These are phyloP conservation scores for Dictyostelium purpureum DNA, from an alignment of 78 protist species.

Conservation along the genomic window DNA sequence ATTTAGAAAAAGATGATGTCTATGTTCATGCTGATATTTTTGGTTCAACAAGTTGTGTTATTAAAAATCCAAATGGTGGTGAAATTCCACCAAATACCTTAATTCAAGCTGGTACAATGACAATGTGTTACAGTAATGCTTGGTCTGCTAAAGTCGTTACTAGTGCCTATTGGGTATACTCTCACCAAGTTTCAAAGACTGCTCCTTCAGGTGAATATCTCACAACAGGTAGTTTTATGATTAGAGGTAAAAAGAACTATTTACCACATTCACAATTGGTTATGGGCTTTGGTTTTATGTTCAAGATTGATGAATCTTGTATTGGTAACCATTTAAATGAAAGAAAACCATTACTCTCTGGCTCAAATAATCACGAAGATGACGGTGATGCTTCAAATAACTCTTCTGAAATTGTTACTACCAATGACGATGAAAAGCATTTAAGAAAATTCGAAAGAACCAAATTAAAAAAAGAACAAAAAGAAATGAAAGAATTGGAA, in stretches of 20 bases:
- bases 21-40: slow-evolving; percentile 97
- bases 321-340: slow-evolving; percentile 70
- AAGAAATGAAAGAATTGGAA: slow-evolving; percentile 37
- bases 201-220: slow-evolving; percentile 97
- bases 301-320: slow-evolving; percentile 81
- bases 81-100: slow-evolving; percentile 84
- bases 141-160: slow-evolving; percentile 95
- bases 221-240: slow-evolving; percentile 94
- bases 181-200: slow-evolving; percentile 93
- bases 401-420: neutral
- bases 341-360: slow-evolving; percentile 6
- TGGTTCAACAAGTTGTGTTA: slow-evolving; percentile 93
- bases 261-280: slow-evolving; percentile 90
- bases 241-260: slow-evolving; percentile 93
- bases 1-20: slow-evolving; percentile 85
- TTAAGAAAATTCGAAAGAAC: slow-evolving; percentile 71
- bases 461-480: slow-evolving; percentile 56
- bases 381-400: neutral
- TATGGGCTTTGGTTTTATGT: slow-evolving; percentile 95
- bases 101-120: slow-evolving; percentile 88
- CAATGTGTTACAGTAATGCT: slow-evolving; percentile 86
- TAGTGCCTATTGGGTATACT: slow-evolving; percentile 96
- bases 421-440: slow-evolving; percentile 34
- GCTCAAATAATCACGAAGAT: neutral
- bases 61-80: slow-evolving; percentile 85